Percentiles rank a stretch among this genome's conserved stretches.
Evolutionary conservation across 805 yeast species (phyloP).

Genomic region (Scheffersomyces stipitis): DNA sequence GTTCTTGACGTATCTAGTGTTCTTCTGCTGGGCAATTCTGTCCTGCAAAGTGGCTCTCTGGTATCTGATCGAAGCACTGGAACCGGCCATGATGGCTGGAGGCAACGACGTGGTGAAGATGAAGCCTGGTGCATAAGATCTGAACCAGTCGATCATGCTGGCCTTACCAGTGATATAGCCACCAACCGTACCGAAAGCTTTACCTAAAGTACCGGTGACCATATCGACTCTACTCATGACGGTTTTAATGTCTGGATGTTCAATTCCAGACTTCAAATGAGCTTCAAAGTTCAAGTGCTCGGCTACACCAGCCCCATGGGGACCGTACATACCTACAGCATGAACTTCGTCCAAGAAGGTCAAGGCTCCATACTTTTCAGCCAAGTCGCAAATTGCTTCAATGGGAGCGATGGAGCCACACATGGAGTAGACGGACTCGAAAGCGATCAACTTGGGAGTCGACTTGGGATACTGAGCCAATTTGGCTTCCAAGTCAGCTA

Average conservation of each 20-base stretch:
- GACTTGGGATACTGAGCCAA: slow-evolving; percentile 78
- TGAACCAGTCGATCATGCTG: slow-evolving; percentile 86
- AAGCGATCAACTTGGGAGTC: slow-evolving; percentile 94
- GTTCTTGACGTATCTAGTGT: slow-evolving; percentile 81
- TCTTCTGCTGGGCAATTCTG: slow-evolving; percentile 80
- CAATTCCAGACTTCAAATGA: slow-evolving; percentile 68
- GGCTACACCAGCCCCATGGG: slow-evolving; percentile 99
- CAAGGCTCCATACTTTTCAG: slow-evolving; percentile 95
- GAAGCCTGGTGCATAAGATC: slow-evolving; percentile 96
- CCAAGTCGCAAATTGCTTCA: slow-evolving; percentile 87
- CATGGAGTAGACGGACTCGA: slow-evolving; percentile 97
- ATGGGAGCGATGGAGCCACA: slow-evolving; percentile 97
- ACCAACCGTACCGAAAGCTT: slow-evolving; percentile 96
- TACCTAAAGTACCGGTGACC: slow-evolving; percentile 97
- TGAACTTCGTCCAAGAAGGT: slow-evolving; percentile 98
- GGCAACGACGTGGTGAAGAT: slow-evolving; percentile 96
- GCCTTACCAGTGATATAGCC: slow-evolving; percentile 94
- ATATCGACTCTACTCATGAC: slow-evolving; percentile 90
- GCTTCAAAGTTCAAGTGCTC: slow-evolving; percentile 90
- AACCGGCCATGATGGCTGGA: slow-evolving; percentile 97
- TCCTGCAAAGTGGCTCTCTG: slow-evolving; percentile 76
- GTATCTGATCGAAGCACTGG: slow-evolving; percentile 80
- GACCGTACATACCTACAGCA: slow-evolving; percentile 98
- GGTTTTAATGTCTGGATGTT: slow-evolving; percentile 49
- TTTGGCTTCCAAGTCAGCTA: slow-evolving; percentile 76